Evolutionary conservation across 1,139 yeast genomes (phyloP), one percentile per base, ranked within the genome.

Genomic region (Suhomyces ambrosiae): DNA sequence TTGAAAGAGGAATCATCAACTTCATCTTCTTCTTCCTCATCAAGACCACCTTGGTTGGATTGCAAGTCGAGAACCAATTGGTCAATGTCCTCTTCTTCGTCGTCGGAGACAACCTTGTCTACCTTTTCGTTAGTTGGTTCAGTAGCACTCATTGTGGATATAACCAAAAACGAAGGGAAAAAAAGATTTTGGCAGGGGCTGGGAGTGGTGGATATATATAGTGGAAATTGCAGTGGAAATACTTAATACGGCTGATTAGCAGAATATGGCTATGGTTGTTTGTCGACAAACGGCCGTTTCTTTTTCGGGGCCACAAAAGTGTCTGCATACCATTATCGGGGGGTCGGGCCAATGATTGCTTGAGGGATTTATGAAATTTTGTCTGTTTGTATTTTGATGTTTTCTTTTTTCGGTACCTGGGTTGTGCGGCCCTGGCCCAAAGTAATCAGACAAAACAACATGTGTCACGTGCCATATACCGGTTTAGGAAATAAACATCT

Each of bases 41-140:
- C 67, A 23, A 44, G 58, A 30, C 42, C 62, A 48, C 76, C 86
- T 47, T 76, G 79, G 65, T 87, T 79, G 52, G 96, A 88, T 72
- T 89, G 96, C 60, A 89, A 78, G 57, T 89, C 96, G 52, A 80
- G 76, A 57, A 89, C 86, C 67, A 89, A 81, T 65, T 86, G 92
- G 63, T 87, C 96, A 60, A 88, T 87, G 62, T 86, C 95, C 50
- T 82, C 92, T 45, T 84, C 90, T 58, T 80, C 87, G 47, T 80
- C 87, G 42, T 75, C 84, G 40, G 77, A 77, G 49, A 68, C 78
- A 50, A 63, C 69, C 56, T 68, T 67, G 49, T 56, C 68, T 52
- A 68, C 68, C 60, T 71, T 71, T 56, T 71, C 77, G 54, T 60
- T 62, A 47, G 76, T 70, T 51, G 77, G 77, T 63, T 71, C 74